Evolutionary conservation across 2,329 filamentous ascomycete genomes (phyloP).

Genomic region (Aspergillus pseudoglaucus): DNA sequence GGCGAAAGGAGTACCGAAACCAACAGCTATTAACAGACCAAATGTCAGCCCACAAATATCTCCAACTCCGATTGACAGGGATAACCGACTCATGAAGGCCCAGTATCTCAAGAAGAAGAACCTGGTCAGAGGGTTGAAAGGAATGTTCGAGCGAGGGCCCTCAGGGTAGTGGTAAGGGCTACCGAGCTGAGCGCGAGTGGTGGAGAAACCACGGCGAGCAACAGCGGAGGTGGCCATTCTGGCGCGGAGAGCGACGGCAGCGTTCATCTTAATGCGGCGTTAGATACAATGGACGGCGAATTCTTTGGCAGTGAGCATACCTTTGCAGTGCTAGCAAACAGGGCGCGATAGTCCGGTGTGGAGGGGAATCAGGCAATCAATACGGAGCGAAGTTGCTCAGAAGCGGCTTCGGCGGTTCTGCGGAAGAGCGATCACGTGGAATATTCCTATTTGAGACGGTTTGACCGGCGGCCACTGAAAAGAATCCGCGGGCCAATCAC

Average conservation of each 20-base stretch:
- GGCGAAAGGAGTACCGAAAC: conserved; percentile 55
- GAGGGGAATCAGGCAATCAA: conserved; percentile 18
- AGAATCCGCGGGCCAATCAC: conserved; percentile 11
- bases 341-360: not conserved
- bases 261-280: conserved; percentile 63
- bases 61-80: conserved; percentile 4
- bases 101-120: conserved; percentile 81
- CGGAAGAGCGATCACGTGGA: conserved; percentile 11
- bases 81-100: conserved; percentile 61
- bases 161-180: conserved; percentile 98
- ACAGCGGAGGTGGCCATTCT: conserved; percentile 58
- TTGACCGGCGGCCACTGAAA: conserved; percentile 12
- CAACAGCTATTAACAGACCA: conserved; percentile 40
- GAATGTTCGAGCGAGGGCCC: conserved; percentile 88
- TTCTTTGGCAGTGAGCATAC: conserved; percentile 13
- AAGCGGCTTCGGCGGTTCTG: conserved; percentile 6
- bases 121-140: conserved; percentile 91
- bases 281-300: conserved; percentile 33
- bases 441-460: conserved; percentile 4
- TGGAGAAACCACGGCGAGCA: conserved; percentile 89
- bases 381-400: conserved; percentile 10
- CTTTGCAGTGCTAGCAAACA: conserved; percentile 20
- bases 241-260: conserved; percentile 59
- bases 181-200: conserved; percentile 74
- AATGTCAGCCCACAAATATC: conserved; percentile 30